These are phyloP conservation scores for Royoungia palumana DNA, from an alignment of 768 basidiomycete species.

Conservation along the genomic window DNA sequence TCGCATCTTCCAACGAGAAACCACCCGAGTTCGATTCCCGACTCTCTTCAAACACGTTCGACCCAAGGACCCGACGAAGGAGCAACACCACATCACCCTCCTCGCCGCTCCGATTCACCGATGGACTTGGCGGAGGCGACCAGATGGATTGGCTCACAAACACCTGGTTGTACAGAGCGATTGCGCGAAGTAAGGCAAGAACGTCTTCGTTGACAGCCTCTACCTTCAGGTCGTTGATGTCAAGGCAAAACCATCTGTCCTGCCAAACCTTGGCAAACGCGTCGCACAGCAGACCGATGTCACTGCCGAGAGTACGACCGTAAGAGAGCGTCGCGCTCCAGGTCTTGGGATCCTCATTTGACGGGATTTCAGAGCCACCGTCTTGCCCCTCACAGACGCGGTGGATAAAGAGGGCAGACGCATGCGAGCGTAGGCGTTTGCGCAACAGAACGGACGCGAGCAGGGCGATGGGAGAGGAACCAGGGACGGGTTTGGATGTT, in stretches of 20 bases:
- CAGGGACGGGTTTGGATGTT: conserved; percentile 7
- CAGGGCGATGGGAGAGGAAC: conserved; percentile 41
- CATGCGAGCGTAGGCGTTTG: conserved; percentile 49
- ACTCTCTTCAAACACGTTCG: conserved; percentile 41
- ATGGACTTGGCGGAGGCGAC: conserved; percentile 61
- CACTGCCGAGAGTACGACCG: conserved; percentile 62
- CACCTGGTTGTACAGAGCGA: conserved; percentile 58
- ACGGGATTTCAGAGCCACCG: conserved; percentile 12
- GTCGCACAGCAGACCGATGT: conserved; percentile 49
- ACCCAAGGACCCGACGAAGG: conserved; percentile 56
- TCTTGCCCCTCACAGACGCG: conserved; percentile 32
- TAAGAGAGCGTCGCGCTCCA: conserved; percentile 52
- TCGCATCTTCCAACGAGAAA: conserved; percentile 64
- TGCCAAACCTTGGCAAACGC: conserved; percentile 58
- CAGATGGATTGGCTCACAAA: conserved; percentile 47
- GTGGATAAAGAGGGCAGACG: conserved; percentile 53
- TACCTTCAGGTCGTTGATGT: conserved; percentile 31
- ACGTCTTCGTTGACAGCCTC: conserved; percentile 44
- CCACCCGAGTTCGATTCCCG: conserved; percentile 14
- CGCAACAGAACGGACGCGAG: conserved; percentile 52
- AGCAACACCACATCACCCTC: conserved; percentile 37
- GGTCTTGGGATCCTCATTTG: conserved; percentile 32
- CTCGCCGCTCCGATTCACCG: conserved; percentile 17
- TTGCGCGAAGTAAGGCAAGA: conserved; percentile 52
- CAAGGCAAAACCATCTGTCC: conserved; percentile 25